phyloP scores from a whole-genome alignment of 345 rosid species.

The Gossypium mustelinum region DNA sequence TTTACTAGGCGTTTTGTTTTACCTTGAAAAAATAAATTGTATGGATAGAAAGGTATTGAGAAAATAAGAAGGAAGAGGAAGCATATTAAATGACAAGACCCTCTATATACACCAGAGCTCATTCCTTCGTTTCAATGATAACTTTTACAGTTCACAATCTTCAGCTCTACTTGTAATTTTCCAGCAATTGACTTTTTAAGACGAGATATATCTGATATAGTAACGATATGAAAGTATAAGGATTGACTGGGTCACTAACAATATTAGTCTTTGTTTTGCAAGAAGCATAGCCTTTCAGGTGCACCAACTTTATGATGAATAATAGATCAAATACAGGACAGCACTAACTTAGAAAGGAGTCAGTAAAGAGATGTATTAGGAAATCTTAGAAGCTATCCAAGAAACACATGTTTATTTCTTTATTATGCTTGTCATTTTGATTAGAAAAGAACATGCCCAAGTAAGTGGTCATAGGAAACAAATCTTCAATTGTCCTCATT shows the following conservation, averaged over 20 bases:
- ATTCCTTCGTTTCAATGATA: neutral
- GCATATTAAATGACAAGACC: neutral
- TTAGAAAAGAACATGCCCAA: neutral
- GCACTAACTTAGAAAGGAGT: neutral
- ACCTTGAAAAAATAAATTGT: no score
- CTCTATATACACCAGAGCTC: neutral
- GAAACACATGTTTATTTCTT: neutral
- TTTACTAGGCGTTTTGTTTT: no score
- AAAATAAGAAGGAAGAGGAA: no score
- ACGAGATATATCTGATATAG: neutral
- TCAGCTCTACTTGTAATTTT: neutral
- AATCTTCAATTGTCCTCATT: neutral
- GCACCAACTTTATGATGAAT: neutral
- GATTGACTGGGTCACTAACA: neutral
- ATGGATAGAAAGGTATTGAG: no score
- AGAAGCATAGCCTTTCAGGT: neutral
- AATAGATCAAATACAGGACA: neutral
- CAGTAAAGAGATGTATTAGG: neutral
- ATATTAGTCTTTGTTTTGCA: neutral
- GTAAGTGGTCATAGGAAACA: constrained; percentile 5
- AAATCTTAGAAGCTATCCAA: constrained; percentile 3
- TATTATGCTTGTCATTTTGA: neutral
- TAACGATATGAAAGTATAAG: neutral
- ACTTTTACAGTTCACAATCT: neutral
- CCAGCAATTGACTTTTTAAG: neutral